Base-by-base conservation (phyloP, 2,329 filamentous ascomycete genomes). In the Penicillium expansum region DNA sequence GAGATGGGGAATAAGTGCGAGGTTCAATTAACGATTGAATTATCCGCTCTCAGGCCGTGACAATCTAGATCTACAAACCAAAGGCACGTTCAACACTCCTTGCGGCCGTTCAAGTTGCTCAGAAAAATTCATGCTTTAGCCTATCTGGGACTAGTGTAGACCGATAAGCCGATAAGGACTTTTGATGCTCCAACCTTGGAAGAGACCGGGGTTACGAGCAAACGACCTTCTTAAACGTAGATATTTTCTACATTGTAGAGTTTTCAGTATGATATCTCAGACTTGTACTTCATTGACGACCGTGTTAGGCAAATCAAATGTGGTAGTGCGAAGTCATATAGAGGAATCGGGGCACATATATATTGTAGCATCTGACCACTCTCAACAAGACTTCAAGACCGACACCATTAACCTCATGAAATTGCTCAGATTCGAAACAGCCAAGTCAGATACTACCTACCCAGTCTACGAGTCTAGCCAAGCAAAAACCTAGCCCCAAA, bases 141-240 rank as follows among this genome's bases (percentile, higher is more conserved):
- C 55, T 33, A 20, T 45, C 61, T 43, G 3, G 60, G 60, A 43
- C 56, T 67, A 67, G 64, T 48, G 59, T n/a, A 4, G 0, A 5
- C 1, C 18, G 64, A 67, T 67, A 67, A 62, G 63, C 58, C 52
- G 60, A 64, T 62, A 65, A 66, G 55, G 20, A 59, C 14, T 58
- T 58, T 54, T 13, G 47, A 42, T 39, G 35, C 18, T 35, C 8
- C 14, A 22, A n/a, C n/a, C n/a, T n/a, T n/a, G n/a, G n/a, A 24
- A 35, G 16, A 30, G 20, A 11, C 39, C 4, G 29, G 42, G 51
- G 22, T 47, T 30, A 18, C 8, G 8, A 14, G 11, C 11, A 29
- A 20, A 18, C 20, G 10, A 49, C 16, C 20, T 20, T 16, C 8
- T 35, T 35, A 4, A 45, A 20, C 7, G 6, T 35, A 8, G 11